Evolutionary conservation across 2,329 filamentous ascomycete genomes (phyloP), one percentile per base, ranked within the genome.

Genomic region (Aspergillus arachidicola): DNA sequence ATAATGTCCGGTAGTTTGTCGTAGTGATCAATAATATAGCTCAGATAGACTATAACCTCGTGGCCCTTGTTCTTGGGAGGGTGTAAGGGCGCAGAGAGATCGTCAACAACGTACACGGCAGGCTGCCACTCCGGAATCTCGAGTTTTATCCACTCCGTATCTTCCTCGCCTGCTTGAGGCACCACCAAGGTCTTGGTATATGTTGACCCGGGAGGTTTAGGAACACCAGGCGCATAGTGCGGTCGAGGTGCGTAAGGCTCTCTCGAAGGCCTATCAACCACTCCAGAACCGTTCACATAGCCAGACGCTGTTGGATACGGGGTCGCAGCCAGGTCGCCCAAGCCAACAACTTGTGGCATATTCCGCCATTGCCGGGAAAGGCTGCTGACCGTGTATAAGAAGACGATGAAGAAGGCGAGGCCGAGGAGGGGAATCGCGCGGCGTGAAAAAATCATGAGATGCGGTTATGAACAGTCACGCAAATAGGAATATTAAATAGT

Each of bases 1-100:
- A 83, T 78, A 23, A 87, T 81, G 67, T 89, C 86, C 2, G 85
- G 81, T 2, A 89, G 80, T 14, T 82, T 75, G 50, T 87, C 78
- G 73, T 89, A 89, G 71, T 87, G 81, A 66, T 89, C 85, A 71
- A 89, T 86, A 64, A 89, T 84, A 73, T 86, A 89, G 50, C 85
- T 85, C 55, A 89, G 78, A 72, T 89, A 89, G 14, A 82, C 80
- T 82, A 89, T 88, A 28, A 85, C 85, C 73, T 89, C 87, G 69
- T 86, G 82, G 50, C 87, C 87, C 71, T 88, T 87, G 66, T 89
- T 87, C 69, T 81, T 81, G 6, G 85, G 84, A 0, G 85, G 79
- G 68, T 85, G 84, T 23, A 84, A 70, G 28, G 80, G 75, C 7
- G 84, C 81, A 28, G 75, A 73, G 2, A 80, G 79, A 64, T 86